Evolutionary conservation across 345 rosid genomes (phyloP).

Genomic region (Alliaria petiolata): DNA sequence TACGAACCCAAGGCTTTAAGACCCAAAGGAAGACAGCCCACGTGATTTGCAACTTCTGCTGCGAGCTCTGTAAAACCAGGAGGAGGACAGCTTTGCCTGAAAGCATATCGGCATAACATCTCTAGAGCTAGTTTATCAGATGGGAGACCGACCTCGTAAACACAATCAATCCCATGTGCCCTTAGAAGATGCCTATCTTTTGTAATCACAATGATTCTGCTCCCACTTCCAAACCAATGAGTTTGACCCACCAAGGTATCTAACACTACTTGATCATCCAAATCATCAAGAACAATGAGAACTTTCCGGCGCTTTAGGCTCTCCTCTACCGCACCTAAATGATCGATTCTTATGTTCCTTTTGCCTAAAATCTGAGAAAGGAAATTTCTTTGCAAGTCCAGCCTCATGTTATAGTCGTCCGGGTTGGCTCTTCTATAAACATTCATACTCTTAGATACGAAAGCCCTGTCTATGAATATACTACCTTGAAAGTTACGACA

Average conservation of each 20-base stretch:
- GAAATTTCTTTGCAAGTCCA: background rate
- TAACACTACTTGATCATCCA: background rate
- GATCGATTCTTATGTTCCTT: background rate
- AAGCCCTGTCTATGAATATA: background rate
- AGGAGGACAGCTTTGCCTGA: background rate
- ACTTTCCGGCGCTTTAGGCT: background rate
- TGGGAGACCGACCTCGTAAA: background rate
- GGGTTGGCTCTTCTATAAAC: background rate
- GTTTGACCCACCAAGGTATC: background rate
- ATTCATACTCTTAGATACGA: background rate
- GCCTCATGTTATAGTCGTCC: background rate
- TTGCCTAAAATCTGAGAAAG: background rate
- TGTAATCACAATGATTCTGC: background rate
- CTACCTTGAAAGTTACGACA: background rate
- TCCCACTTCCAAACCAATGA: background rate
- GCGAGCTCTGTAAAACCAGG: background rate
- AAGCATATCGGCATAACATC: background rate
- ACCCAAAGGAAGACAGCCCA: constrained; percentile 23
- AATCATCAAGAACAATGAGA: background rate
- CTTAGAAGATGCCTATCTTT: background rate
- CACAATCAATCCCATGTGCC: background rate
- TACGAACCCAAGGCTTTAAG: constrained; percentile 25
- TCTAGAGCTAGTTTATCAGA: background rate
- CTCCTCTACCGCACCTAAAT: background rate
- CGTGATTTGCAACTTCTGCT: background rate